Percentiles rank a stretch among this genome's conserved stretches.
Conservation (phyloP, 2,329 filamentous ascomycete species). For the Aspergillus thermomutatus region DNA sequence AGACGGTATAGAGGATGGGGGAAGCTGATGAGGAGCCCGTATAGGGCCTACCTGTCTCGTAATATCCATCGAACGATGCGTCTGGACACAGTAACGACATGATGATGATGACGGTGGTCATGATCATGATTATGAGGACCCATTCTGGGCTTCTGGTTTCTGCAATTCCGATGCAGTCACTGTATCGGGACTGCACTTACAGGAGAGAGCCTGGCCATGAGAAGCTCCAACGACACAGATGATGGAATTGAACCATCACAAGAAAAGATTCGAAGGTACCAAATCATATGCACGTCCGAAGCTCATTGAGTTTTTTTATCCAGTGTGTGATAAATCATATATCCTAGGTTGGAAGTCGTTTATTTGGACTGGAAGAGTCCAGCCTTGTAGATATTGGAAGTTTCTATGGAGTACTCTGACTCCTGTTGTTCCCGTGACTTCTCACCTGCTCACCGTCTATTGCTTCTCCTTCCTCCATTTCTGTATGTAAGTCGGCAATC, state of each 20-base stretch:
- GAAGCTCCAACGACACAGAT: background rate
- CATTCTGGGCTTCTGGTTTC: background rate
- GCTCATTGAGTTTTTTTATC: background rate
- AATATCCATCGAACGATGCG: background rate
- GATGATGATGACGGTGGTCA: background rate
- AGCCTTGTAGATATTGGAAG: background rate
- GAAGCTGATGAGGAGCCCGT: background rate
- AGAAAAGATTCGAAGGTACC: background rate
- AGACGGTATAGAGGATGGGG: background rate
- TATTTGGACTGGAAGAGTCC: background rate
- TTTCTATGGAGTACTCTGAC: too few relatives aligned
- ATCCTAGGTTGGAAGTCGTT: background rate
- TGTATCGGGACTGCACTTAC: background rate
- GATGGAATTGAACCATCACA: background rate
- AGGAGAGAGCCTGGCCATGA: background rate
- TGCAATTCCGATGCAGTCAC: background rate
- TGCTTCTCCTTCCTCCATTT: background rate
- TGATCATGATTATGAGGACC: background rate
- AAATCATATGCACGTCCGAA: background rate
- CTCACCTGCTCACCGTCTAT: background rate
- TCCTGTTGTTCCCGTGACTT: background rate
- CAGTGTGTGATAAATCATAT: background rate
- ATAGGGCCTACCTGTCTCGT: background rate
- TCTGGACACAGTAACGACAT: constrained; percentile 1
- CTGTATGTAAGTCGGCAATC: background rate